Percentiles rank a stretch among this genome's conserved stretches.
Conservation (phyloP, 2,329 filamentous ascomycete genomes). For the Calonectria pseudoreteaudii region DNA sequence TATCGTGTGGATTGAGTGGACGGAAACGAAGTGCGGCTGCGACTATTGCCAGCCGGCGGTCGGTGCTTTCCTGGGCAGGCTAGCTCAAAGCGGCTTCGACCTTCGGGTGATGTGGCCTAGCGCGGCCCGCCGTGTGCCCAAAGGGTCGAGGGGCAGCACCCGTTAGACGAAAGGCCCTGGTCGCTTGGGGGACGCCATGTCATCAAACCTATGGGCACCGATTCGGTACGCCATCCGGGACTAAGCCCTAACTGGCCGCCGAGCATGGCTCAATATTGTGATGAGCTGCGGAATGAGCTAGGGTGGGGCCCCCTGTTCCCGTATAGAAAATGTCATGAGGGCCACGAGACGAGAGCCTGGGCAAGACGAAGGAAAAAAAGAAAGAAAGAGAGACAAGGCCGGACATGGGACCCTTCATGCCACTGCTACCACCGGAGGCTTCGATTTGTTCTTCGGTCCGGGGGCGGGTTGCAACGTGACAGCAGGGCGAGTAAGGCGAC, state of each 20-base stretch:
- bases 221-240: slow-evolving; percentile 5
- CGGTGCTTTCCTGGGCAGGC: background rate
- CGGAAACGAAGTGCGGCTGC: background rate
- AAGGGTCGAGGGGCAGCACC: background rate
- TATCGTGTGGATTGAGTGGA: background rate
- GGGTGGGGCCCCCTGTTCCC: background rate
- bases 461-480: slow-evolving; percentile 3
- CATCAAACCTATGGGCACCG: slow-evolving; percentile 6
- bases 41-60: background rate
- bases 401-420: background rate
- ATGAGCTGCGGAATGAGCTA: background rate
- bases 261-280: background rate
- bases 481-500: background rate
- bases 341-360: background rate
- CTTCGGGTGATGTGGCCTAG: slow-evolving; percentile 14
- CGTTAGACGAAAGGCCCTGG: background rate
- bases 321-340: background rate
- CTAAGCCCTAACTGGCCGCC: slow-evolving; percentile 12
- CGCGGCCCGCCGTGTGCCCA: background rate
- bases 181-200: slow-evolving; percentile 13
- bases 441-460: background rate
- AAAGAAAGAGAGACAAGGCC: background rate
- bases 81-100: slow-evolving; percentile 2
- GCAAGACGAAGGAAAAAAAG: no score
- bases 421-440: no score